phyloP scores from a whole-genome alignment of 2,329 filamentous ascomycete genomes.

The Hypoxylon rubiginosum region DNA sequence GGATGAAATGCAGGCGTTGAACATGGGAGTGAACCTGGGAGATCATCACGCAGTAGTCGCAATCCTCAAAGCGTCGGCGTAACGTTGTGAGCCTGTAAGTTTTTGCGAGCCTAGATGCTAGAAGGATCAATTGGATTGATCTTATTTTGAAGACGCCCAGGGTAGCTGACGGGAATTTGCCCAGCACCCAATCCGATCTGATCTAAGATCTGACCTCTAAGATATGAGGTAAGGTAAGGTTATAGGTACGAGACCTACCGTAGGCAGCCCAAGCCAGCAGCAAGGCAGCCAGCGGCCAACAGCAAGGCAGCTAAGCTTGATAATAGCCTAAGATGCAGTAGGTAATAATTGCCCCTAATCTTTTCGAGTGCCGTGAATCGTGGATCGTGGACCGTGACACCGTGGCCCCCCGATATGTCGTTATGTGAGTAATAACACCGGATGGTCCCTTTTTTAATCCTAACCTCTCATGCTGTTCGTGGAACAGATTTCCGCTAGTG shows the following conservation, averaged over 20 bases:
- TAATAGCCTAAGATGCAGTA: slow-evolving; percentile 31
- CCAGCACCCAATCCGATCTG: slow-evolving; percentile 34
- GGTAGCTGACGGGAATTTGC: slow-evolving; percentile 11
- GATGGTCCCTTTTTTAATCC: slow-evolving; percentile 15
- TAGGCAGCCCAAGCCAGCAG: not conserved
- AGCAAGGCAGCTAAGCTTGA: slow-evolving; percentile 11
- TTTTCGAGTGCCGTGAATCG: slow-evolving; percentile 4
- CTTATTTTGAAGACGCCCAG: slow-evolving; percentile 18
- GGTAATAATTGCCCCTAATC: slow-evolving; percentile 1
- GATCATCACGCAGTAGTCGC: slow-evolving; percentile 24
- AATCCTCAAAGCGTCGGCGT: slow-evolving; percentile 18
- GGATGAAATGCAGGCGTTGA: not conserved
- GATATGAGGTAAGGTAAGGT: not conserved
- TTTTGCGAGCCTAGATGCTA: not conserved
- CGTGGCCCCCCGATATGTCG: not conserved
- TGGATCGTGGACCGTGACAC: not conserved
- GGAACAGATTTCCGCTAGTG: slow-evolving; percentile 24
- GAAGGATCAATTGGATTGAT: slow-evolving; percentile 34
- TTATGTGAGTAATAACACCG: slow-evolving; percentile 39
- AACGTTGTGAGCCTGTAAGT: not conserved
- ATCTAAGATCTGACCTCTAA: slow-evolving; percentile 38
- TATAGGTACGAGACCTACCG: too few relatives aligned
- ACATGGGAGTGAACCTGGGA: slow-evolving; percentile 15
- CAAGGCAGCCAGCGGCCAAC: too few relatives aligned
- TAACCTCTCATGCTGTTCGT: slow-evolving; percentile 30